Evolutionary conservation across 352 stramenopile species (phyloP).

Genomic region (Pythium aristosporum): DNA sequence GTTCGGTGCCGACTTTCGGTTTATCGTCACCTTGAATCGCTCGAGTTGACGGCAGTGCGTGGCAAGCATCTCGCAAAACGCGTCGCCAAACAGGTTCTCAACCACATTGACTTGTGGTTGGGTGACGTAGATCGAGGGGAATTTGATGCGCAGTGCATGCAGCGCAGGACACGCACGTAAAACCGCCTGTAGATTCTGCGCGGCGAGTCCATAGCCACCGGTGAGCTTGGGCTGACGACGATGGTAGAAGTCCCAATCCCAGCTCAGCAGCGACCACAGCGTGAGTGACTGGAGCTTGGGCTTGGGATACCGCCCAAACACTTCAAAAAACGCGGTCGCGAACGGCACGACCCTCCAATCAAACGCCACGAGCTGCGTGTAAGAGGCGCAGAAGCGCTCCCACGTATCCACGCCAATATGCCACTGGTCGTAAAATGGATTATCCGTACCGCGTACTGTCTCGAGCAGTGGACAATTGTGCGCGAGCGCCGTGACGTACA

Average conservation of each 20-base stretch:
- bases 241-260: conserved; percentile 5
- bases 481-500: too few relatives aligned
- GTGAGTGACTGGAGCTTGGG: neutral
- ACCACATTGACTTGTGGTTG: too few relatives aligned
- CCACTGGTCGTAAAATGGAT: neutral
- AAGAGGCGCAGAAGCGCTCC: conserved; percentile 4
- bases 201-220: neutral
- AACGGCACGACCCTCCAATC: conserved; percentile 7
- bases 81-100: too few relatives aligned
- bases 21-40: too few relatives aligned
- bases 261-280: neutral
- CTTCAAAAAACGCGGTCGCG: conserved; percentile 10
- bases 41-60: too few relatives aligned
- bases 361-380: neutral
- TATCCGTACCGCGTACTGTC: too few relatives aligned
- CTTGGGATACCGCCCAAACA: conserved; percentile 11
- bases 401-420: conserved; percentile 1
- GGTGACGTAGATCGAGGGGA: too few relatives aligned
- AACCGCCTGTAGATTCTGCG: neutral
- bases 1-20: too few relatives aligned
- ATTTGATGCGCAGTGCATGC: too few relatives aligned
- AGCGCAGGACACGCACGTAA: neutral
- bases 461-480: too few relatives aligned
- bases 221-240: neutral
- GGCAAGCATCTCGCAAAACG: too few relatives aligned